A percentile compares a stretch with the other conserved stretches of the same genome.
Evolutionary conservation across 176 grass and related monocot genomes (phyloP).

Genomic region (Oryza glaberrima): DNA sequence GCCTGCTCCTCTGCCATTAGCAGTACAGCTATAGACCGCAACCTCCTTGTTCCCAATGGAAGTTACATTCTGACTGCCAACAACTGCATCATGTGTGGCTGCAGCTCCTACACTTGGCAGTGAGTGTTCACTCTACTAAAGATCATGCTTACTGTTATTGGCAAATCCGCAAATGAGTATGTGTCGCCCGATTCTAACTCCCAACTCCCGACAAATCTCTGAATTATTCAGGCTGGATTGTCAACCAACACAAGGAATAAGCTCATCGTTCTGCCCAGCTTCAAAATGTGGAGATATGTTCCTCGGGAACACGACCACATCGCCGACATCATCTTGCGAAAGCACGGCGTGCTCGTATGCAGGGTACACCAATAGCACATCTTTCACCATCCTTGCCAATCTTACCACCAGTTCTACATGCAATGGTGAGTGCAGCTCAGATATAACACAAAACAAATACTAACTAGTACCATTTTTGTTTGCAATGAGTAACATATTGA

Average conservation of each 20-base stretch:
- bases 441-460: neutral
- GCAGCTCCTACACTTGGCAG: slow-evolving; percentile 84
- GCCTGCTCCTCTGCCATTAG: slow-evolving; percentile 84
- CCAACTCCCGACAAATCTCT: slow-evolving; percentile 4
- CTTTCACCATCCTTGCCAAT: slow-evolving; percentile 72
- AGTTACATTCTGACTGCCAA: slow-evolving; percentile 87
- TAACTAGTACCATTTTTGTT: neutral
- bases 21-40: slow-evolving; percentile 56
- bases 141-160: neutral
- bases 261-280: slow-evolving; percentile 50
- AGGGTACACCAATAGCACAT: slow-evolving; percentile 78
- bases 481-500: neutral
- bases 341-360: slow-evolving; percentile 62
- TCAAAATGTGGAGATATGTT: slow-evolving; percentile 70
- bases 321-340: slow-evolving; percentile 60
- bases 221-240: slow-evolving; percentile 69
- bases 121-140: slow-evolving; percentile 43
- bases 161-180: neutral
- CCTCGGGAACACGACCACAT: slow-evolving; percentile 68
- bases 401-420: slow-evolving; percentile 64
- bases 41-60: slow-evolving; percentile 66
- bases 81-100: slow-evolving; percentile 84
- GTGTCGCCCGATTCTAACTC: neutral
- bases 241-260: slow-evolving; percentile 56
- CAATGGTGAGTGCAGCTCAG: slow-evolving; percentile 41